phyloP scores from a whole-genome alignment of 2,329 filamentous ascomycete genomes.

The Alternaria rosae region DNA sequence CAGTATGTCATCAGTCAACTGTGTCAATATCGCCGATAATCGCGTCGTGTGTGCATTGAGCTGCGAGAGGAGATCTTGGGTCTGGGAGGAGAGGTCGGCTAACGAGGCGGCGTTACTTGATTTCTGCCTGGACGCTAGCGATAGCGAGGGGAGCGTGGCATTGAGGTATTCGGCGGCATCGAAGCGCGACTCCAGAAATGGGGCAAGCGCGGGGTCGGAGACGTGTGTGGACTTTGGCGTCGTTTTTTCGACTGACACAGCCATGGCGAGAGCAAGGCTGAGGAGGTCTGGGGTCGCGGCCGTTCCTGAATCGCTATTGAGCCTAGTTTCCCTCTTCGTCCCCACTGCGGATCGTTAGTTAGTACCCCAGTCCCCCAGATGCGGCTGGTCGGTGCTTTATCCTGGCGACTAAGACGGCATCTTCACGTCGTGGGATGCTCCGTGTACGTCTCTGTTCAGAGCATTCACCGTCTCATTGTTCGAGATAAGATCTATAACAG shows the following conservation, averaged over 20 bases:
- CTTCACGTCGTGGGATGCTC: neutral
- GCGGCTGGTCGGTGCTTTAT: constrained; percentile 42
- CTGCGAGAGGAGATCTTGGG: constrained; percentile 84
- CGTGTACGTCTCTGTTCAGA: neutral
- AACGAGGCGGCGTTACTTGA: constrained; percentile 64
- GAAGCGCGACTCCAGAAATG: constrained; percentile 79
- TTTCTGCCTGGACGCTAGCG: constrained; percentile 53
- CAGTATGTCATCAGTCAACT: constrained; percentile 93
- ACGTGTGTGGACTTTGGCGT: constrained; percentile 61
- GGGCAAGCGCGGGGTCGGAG: constrained; percentile 73
- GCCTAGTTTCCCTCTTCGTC: too few relatives aligned
- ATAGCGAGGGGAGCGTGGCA: constrained; percentile 73
- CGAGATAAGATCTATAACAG: neutral
- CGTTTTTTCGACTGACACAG: constrained; percentile 28
- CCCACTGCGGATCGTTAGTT: constrained; percentile 45
- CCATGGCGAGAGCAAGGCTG: constrained; percentile 29
- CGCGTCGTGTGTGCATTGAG: constrained; percentile 88
- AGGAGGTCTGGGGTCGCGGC: constrained; percentile 13
- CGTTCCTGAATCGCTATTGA: constrained; percentile 29
- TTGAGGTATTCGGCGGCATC: constrained; percentile 89
- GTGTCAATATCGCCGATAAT: constrained; percentile 80
- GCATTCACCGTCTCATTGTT: neutral
- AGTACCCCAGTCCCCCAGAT: constrained; percentile 49
- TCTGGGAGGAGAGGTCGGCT: constrained; percentile 78
- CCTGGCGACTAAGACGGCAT: constrained; percentile 30